Base-by-base conservation (phyloP, 805 yeast genomes). In the Cyberlindnera subsufficiens region DNA sequence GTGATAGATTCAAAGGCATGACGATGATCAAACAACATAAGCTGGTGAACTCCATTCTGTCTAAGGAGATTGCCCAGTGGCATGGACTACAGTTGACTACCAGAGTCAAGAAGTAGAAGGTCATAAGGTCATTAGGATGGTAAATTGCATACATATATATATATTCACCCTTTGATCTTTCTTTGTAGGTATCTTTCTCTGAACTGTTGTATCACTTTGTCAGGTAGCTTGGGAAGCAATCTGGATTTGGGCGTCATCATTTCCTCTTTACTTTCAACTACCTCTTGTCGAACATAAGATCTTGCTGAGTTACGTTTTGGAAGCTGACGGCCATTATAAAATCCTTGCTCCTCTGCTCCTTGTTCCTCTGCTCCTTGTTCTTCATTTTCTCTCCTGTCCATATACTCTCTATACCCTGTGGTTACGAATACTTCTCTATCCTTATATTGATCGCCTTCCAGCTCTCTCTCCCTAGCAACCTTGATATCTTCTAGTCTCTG, bases 41-140 rank as follows among this genome's bases (percentile, higher is more conserved):
- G 46, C 62, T 91, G 52, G 98, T 93, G 14, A 91, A 93, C 63
- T 77, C 78, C 42, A 69, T 80, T 3, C 69, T 93, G 53, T 80
- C 82, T 47, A 95, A 87, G 34, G 98, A 93, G 55, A 87, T 93
- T 37, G 68, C 79, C 25, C 73, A 83, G 56, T 93, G 98, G 99
- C 99, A 93, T 60, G 99, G 99, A 0, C 67, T 91, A 41, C 97
- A 91, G 62, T 71, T 91, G 47, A 76, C 75, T 51, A 91, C 98
- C 0, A 82, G 75, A 57, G 78, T 78, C 30, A 65, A 54, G n/a
- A 39, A 44, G 44, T 30, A 30, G 35, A 52, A 56, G 37, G n/a
- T 18, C 16, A 19, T 29, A 30, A 27, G 5, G 14, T 15, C 9
- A n/a, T 18, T 29, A 6, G 8, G 13, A 5, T 31, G 16, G 18